Evolutionary conservation across 352 stramenopile genomes (phyloP), one percentile per base, ranked within the genome.

Genomic region (Globisporangium solare): DNA sequence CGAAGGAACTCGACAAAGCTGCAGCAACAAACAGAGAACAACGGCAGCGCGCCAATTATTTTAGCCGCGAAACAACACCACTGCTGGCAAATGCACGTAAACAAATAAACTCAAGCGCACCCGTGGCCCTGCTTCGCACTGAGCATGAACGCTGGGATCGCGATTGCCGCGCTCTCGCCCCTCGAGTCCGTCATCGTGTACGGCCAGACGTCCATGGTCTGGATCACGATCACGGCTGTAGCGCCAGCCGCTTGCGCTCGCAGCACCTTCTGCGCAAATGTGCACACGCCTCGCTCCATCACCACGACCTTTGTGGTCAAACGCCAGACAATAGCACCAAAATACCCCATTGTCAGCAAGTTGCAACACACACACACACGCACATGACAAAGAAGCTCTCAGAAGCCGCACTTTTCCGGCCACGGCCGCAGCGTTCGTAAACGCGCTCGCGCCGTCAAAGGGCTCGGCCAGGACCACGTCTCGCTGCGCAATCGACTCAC

Each of bases 141-240:
- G 45, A 92, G 79, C 79, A 92, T 92, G 58, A 90, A 90, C 10
- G 80, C 70, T 20, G 83, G 83, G 51, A 92, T 92, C 35, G 60
- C 64, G 18, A 90, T 67, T 15, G 57, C 50, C 12, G 64, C 63
- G 60, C 79, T 84, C 62, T 90, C 79, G 10, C 76, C 78, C 27
- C 71, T 85, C 0, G 78, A 89, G 58, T 92, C 83, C 24, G 79
- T 92, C 83, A 92, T 92, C 17, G 74, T 89, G 67, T 92, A 92
- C 21, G 83, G 83, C 83, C 83, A 92, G 8, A 92, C 63, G 48
- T 90, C 78, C 18, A 74, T 64, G 0, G 74, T 90, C 63, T 92
- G 83, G 22, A 89, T 61, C 46, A 93, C 84, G 45, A 91, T 69
- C 7, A 84, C 80, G 10, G 68, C 83, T 4, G 61, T 64, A 15